Evolutionary conservation across 2,329 filamentous ascomycete species (phyloP).

Genomic region (Fusarium denticulatum): DNA sequence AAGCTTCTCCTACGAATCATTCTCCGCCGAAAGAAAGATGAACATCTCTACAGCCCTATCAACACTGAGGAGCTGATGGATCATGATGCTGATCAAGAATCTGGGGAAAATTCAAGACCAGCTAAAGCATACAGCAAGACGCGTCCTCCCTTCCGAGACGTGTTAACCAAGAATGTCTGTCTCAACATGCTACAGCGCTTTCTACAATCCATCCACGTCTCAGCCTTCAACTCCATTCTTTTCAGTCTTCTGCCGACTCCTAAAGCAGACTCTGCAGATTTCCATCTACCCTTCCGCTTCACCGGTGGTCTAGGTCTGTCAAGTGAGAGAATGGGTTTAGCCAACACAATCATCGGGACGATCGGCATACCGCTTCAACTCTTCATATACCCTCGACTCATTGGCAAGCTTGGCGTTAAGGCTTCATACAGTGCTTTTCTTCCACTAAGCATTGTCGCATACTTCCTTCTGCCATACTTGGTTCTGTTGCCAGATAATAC

Average conservation of each 20-base stretch:
- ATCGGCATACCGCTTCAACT: conserved; percentile 74
- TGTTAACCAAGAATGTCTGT: conserved; percentile 65
- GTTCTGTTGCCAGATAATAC: conserved; percentile 53
- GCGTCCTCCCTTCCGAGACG: conserved; percentile 61
- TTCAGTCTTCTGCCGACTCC: conserved; percentile 81
- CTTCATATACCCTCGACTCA: conserved; percentile 28
- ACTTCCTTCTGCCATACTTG: conserved; percentile 74
- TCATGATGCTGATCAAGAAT: background rate
- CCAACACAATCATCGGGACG: conserved; percentile 78
- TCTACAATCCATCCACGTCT: conserved; percentile 77
- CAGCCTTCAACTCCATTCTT: conserved; percentile 80
- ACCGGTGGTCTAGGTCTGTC: conserved; percentile 80
- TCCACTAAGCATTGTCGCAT: conserved; percentile 68
- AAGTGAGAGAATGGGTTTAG: conserved; percentile 76
- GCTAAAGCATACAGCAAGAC: conserved; percentile 52
- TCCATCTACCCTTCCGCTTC: conserved; percentile 67
- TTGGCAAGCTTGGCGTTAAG: conserved; percentile 16
- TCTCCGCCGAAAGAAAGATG: background rate
- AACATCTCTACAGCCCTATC: background rate
- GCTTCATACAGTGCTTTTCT: conserved; percentile 20
- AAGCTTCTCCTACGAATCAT: background rate
- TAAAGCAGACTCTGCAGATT: conserved; percentile 59
- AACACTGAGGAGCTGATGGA: background rate
- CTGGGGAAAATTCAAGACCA: background rate
- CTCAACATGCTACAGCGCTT: conserved; percentile 71